Evolutionary conservation across 192 early-diverging fungal genomes (phyloP), one percentile per base, ranked within the genome.

Genomic region (Mortierella antarctica): DNA sequence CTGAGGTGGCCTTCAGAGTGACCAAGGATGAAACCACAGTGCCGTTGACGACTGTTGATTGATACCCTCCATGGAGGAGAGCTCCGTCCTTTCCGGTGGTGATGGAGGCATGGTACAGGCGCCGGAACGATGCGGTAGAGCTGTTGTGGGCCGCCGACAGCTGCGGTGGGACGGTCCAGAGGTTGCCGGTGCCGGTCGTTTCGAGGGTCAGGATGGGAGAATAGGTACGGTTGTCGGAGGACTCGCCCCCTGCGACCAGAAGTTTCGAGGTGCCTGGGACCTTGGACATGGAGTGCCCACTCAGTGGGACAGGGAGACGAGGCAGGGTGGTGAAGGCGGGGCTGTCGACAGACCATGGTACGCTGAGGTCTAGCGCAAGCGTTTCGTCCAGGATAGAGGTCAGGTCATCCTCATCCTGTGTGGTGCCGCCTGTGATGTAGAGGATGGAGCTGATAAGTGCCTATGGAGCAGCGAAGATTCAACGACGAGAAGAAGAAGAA

Each of bases 21-120:
- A 69, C 44, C 21, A 69, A 62, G n/a, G 74, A 69, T 23, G 67
- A 63, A 57, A 76, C 61, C 15, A 65, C 53, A 13, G 58, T 74
- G 5, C 45, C 14, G 15, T 58, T 65, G 8, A 4, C 66, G 2
- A 53, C 56, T 13, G 66, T 47, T 13, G 58, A 47, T 15, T 46
- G 65, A 52, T 76, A 76, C 13, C 74, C 74, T 0, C 74, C 74
- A 3, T 76, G 74, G 7, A 76, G 18, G 45, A 76, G 66, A 6
- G 64, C n/a, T 7, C 74, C 74, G 45, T 76, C 65, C 61, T 76
- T 76, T 18, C 66, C 67, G 2, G 74, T 75, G 11, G 65, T 60
- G 14, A 56, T 54, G 11, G 65, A 54, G 14, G 73, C 65, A 62
- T 67, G 73, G 40, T 75, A 62, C 9, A 62, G 17, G 2, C 65